Base-by-base conservation (phyloP, 2,329 filamentous ascomycete genomes). In the Trichoderma hamatum region DNA sequence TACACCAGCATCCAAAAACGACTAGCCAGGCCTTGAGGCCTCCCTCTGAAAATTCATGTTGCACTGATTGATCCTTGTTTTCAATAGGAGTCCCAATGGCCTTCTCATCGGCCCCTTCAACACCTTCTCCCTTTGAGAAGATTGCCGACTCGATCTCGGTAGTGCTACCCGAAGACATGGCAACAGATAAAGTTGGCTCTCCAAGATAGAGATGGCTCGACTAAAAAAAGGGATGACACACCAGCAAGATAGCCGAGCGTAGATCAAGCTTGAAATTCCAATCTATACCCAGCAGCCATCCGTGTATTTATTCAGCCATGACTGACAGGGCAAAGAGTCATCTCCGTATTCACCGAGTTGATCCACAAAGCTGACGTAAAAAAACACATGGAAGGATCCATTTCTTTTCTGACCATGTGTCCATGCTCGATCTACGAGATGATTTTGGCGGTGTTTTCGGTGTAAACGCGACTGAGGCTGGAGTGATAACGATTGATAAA, bases 131-230 rank as follows among this genome's bases (percentile, higher is more conserved):
- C 36, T 39, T 24, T 56, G 51, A 56, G 34, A 65, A 56, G 34
- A 56, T 56, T 46, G 36, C 63, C 63, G 63, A 66, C 28, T 66
- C 52, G 63, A 66, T 58, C 52, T 66, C 62, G 49, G 51, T 66
- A 21, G 28, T 66, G 63, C 63, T 56, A 58, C 32, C 39, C 28
- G 64, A 59, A 36, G 52, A 36, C 54, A 67, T 67, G 64, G 39
- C 30, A 28, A 30, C 39, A 36, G 26, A 51, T 11, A n/a, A 24
- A 30, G 21, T 28, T 32, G 28, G 21, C 26, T 32, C 64, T 19
- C 16, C 26, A 26, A 43, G 26, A 19, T 55, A 64, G 24, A 32
- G 16, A 21, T 2, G 46, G 3, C 24, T 30, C 30, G 34, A 16
- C 34, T 21, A 55, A 24, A 51, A 26, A 26, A 55, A 19, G 46